phyloP scores from a whole-genome alignment of 2,329 filamentous ascomycete species.

The Trichoderma aggressivum region DNA sequence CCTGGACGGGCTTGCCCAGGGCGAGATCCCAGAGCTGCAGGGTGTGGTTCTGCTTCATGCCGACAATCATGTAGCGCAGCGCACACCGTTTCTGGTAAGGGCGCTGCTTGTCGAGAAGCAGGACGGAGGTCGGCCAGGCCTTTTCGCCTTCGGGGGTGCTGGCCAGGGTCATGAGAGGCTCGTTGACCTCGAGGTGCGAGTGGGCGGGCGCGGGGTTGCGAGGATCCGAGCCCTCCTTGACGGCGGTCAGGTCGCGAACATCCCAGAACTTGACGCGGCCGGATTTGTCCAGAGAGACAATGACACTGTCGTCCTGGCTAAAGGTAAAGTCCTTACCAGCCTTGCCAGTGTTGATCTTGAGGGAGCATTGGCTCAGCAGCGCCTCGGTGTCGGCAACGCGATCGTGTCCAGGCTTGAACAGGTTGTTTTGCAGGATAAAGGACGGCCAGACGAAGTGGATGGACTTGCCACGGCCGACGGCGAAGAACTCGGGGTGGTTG shows the following conservation, averaged over 20 bases:
- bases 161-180: slow-evolving; percentile 80
- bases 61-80: slow-evolving; percentile 91
- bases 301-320: slow-evolving; percentile 90
- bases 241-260: slow-evolving; percentile 69
- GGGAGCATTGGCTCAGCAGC: slow-evolving; percentile 78
- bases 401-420: slow-evolving; percentile 62
- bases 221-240: slow-evolving; percentile 49
- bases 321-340: slow-evolving; percentile 98
- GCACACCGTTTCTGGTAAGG: slow-evolving; percentile 88
- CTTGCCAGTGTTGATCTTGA: slow-evolving; percentile 96
- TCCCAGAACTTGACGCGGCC: slow-evolving; percentile 98
- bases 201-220: slow-evolving; percentile 52
- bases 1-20: slow-evolving; percentile 91
- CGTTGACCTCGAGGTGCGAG: slow-evolving; percentile 71
- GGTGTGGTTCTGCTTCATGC: slow-evolving; percentile 98
- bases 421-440: slow-evolving; percentile 59
- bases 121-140: slow-evolving; percentile 92
- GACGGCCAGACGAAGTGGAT: slow-evolving; percentile 83
- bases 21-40: slow-evolving; percentile 98
- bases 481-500: slow-evolving; percentile 88
- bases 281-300: slow-evolving; percentile 95
- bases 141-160: slow-evolving; percentile 88
- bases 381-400: slow-evolving; percentile 80
- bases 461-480: slow-evolving; percentile 90
- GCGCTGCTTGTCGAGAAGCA: slow-evolving; percentile 93